Conservation (phyloP, 805 yeast genomes). For the Vanderwaltozyma polyspora region DNA sequence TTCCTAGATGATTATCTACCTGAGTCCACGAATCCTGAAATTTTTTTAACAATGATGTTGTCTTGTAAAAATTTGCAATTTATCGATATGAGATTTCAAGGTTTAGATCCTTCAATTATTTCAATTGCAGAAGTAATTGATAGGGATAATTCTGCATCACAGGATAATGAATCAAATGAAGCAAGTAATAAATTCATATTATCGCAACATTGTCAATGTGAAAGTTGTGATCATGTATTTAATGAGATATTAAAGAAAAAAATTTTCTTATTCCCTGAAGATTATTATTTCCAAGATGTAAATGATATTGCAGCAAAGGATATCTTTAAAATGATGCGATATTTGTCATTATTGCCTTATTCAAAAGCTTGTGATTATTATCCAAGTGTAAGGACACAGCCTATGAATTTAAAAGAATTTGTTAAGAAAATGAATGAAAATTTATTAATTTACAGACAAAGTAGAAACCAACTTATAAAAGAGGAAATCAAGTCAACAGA, state of each 20-base stretch:
- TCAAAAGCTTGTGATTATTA: constrained; percentile 34
- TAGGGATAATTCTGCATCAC: background rate
- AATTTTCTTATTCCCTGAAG: constrained; percentile 24
- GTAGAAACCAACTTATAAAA: constrained; percentile 13
- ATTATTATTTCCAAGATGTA: constrained; percentile 17
- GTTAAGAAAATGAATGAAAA: constrained; percentile 19
- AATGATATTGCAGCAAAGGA: constrained; percentile 27
- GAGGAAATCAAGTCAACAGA: background rate
- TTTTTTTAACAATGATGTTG: constrained; percentile 26
- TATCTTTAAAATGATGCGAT: constrained; percentile 28
- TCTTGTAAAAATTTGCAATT: constrained; percentile 29
- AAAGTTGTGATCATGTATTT: constrained; percentile 21
- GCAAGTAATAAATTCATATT: constrained; percentile 16
- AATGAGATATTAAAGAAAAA: constrained; percentile 27
- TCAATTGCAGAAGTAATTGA: constrained; percentile 21
- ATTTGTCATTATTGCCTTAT: constrained; percentile 30
- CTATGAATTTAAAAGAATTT: constrained; percentile 27
- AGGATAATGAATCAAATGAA: no score
- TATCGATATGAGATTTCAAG: constrained; percentile 30
- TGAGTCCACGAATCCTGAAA: constrained; percentile 25
- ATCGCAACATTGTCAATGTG: constrained; percentile 25
- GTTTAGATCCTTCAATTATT: constrained; percentile 24
- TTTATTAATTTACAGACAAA: constrained; percentile 16
- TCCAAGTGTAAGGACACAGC: constrained; percentile 34
- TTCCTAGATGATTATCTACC: constrained; percentile 27